These are phyloP conservation scores for Auricularia sp. DNA, from an alignment of 768 basidiomycete species.

Conservation along the genomic window DNA sequence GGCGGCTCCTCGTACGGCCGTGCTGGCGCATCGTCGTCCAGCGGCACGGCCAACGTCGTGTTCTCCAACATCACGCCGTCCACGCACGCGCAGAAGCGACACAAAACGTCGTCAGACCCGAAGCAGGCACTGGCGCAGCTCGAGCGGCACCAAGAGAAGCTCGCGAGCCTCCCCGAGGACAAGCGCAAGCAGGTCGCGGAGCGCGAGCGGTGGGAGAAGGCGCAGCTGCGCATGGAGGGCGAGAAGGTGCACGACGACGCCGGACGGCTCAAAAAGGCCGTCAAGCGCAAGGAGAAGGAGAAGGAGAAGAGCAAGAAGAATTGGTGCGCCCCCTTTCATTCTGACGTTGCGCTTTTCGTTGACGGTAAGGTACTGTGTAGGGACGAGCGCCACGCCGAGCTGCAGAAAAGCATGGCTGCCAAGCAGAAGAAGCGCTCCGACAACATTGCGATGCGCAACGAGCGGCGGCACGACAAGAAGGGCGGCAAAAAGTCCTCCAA, in stretches of 20 bases:
- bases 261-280: conserved; percentile 77
- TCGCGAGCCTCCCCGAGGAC: conserved; percentile 70
- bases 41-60: conserved; percentile 43
- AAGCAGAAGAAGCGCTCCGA: conserved; percentile 85
- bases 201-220: conserved; percentile 83
- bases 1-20: background rate
- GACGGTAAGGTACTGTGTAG: conserved; percentile 30
- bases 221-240: conserved; percentile 77
- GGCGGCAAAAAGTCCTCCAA: conserved; percentile 41
- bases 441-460: conserved; percentile 80
- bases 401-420: conserved; percentile 65
- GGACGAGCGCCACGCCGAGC: conserved; percentile 78
- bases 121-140: conserved; percentile 79
- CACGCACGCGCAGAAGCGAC: conserved; percentile 34
- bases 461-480: conserved; percentile 56
- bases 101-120: conserved; percentile 72
- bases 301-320: conserved; percentile 75
- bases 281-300: conserved; percentile 85
- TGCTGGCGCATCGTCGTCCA: background rate
- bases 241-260: conserved; percentile 89
- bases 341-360: conserved; percentile 2
- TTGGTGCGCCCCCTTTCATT: conserved; percentile 47
- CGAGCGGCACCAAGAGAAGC: conserved; percentile 62
- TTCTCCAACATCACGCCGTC: conserved; percentile 56
- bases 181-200: conserved; percentile 75